Base-by-base conservation (phyloP, 257 asterid genomes). In the Fraxinus anomala region DNA sequence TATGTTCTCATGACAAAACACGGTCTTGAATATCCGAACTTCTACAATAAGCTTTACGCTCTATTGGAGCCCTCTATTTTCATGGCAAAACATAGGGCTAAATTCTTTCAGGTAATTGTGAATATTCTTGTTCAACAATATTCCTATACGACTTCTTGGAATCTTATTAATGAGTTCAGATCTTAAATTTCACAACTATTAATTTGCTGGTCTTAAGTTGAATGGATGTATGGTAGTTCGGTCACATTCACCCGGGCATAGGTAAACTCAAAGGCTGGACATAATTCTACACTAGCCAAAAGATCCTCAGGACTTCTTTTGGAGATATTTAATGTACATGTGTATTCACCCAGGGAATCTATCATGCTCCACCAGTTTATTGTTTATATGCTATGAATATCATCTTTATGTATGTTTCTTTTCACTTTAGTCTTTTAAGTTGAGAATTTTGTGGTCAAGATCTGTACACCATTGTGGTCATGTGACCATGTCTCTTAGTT, bases 11-110 rank as follows among this genome's bases (percentile, higher is more conserved):
- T 95, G 98, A 95, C 98, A 72, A 91, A 92, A 85, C 93, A 95
- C 78, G 97, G 98, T 31, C 96, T 95, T 68, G 99, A 95, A 73
- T 95, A 95, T 84, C 97, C 97, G 80, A 87, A 95, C 86, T 95
- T 95, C 88, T 95, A 95, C 65, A 82, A 88, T 81, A 93, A 95
- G 86, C 96, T 95, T 56, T 95, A 95, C 77, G 98, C 91, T 54
- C 85, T 95, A 56, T 70, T 95, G 83, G 99, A 93, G 78, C 97
- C 98, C 74, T 90, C 98, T 66, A 80, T 93, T 42, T 95, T 92
- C 80, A 83, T 95, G 88, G 97, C 98, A 42, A 95, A 92, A 83
- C 92, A 93, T 85, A 87, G 98, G 77, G 88, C 97, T 61, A 95
- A 87, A 73, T 83, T 95, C 81, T 95, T 95, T 82, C 86, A 95